Base-by-base conservation (phyloP, 2,329 filamentous ascomycete genomes). In the Dactylonectria estremocensis region DNA sequence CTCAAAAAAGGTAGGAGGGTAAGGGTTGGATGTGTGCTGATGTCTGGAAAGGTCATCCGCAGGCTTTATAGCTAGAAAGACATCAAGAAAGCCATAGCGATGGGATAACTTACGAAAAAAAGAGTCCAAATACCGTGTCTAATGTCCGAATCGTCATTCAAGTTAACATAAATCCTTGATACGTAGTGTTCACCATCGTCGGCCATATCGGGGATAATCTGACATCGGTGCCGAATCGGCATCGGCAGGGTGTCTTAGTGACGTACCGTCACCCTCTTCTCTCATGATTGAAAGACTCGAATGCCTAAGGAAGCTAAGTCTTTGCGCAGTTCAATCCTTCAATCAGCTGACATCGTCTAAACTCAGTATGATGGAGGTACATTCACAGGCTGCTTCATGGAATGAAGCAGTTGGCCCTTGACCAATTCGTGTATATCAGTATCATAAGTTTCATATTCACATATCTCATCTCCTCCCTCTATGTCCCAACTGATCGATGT, bases 191-290 rank as follows among this genome's bases (percentile, higher is more conserved):
- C 20, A 24, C 37, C 16, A 5, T 62, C 9, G 18, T 61, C 69
- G 71, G 72, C 13, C 35, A 35, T 72, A 74, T 58, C 72, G 71
- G 72, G 43, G 63, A 74, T 73, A 67, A 64, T 52, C 59, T 1
- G 3, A 16, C 9, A 14, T 66, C 73, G 73, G 73, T 50, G 61
- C 72, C 73, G 73, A 72, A 57, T 72, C 73, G 73, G 73, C 72
- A 57, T 72, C 73, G 73, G 73, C 72, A 55, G 52, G 54, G 35
- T 24, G 40, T 28, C 31, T 31, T 45, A 13, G 48, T 20, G 16
- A 45, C 35, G 13, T 56, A 16, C 6, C 5, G 6, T 35, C 11
- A 31, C 7, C 10, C 13, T 14, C 40, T 16, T n/a, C 40, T n/a
- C 40, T n/a, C 16, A 43, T 14, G 14, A n/a, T n/a, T 43, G 40